Evolutionary conservation across 495 filamentous ascomycete genomes (phyloP), one percentile per base, ranked within the genome.

Genomic region (Talaromyces adpressus): DNA sequence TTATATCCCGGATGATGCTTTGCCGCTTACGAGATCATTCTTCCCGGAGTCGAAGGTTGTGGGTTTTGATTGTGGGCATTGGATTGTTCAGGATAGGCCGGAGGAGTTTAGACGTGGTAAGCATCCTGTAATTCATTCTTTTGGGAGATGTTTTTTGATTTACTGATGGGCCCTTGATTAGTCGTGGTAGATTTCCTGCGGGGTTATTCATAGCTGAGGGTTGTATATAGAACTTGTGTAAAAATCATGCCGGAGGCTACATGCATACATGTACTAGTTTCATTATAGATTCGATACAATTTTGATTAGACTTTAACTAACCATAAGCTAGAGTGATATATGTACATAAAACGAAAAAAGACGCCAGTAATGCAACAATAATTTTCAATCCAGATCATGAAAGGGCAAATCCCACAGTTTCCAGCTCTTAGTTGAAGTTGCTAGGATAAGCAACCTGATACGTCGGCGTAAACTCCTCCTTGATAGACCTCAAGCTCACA

Each of bases 61-160:
- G 16, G 89, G 93, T 75, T 80, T 95, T 32, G 87, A 93, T 11
- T 82, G 85, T 9, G 91, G 92, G 0, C 91, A 96, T 71, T 95
- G 92, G 91, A 77, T 96, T 1, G 90, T 92, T 61, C 87, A 88
- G 9, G 91, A 95, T 76, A 86, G 88, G 65, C 92, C 92, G 0
- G 84, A 90, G 69, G 84, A 79, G 8, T 95, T 96, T 69, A 81
- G 85, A 70, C 73, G 81, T 77, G 87, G 89, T 62, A 57, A 5
- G 52, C 6, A 6, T n/a, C 22, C 52, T 36, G 9, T 3, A 36
- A 6, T 56, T 11, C 23, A 29, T 56, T 27, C 11, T 29, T 22
- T 11, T 29, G 12, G 3, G 4, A 16, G 4, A 5, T 56, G 22
- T 14, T 12, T 23, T 14, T 16, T 56, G 11, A 36, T 36, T 36